Percentiles rank a stretch among this genome's conserved stretches.
These are phyloP conservation scores for Circinella minor DNA, from an alignment of 371 early-diverging fungal species.

Conservation along the genomic window DNA sequence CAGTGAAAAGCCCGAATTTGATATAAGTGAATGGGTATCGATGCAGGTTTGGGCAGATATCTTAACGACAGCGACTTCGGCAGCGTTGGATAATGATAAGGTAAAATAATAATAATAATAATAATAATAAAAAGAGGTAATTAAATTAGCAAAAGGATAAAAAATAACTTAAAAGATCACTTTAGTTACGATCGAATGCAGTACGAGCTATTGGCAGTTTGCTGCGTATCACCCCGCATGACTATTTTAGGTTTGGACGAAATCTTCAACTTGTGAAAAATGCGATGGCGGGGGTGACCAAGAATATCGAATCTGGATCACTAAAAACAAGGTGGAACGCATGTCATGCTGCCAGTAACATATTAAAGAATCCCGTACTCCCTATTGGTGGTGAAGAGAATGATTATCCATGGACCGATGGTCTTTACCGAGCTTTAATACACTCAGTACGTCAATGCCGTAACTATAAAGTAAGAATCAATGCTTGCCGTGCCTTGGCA, in stretches of 20 bases:
- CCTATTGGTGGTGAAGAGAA: conserved; percentile 59
- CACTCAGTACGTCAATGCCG: conserved; percentile 62
- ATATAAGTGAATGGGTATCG: conserved; percentile 41
- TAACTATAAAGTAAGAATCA: conserved; percentile 85
- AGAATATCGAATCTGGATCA: conserved; percentile 73
- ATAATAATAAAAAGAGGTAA: background rate
- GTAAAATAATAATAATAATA: conserved; percentile 26
- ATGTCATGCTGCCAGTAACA: conserved; percentile 75
- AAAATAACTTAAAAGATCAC: background rate
- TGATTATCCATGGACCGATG: conserved; percentile 57
- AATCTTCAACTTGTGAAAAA: conserved; percentile 56
- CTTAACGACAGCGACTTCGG: conserved; percentile 52
- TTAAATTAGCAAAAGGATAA: background rate
- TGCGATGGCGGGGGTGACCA: conserved; percentile 59
- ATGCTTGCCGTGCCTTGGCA: conserved; percentile 73
- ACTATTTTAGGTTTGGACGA: conserved; percentile 52
- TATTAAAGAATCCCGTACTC: conserved; percentile 61
- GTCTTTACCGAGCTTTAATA: conserved; percentile 59
- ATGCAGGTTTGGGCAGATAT: conserved; percentile 51
- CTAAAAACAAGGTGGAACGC: conserved; percentile 83
- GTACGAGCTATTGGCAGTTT: conserved; percentile 77
- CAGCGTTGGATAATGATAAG: conserved; percentile 77
- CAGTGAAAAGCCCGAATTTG: conserved; percentile 36
- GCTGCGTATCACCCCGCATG: conserved; percentile 58
- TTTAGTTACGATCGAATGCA: conserved; percentile 71